Percentiles rank a stretch among this genome's conserved stretches.
Evolutionary conservation across 2,329 filamentous ascomycete species (phyloP).

Genomic region (Ophiostoma sp.): DNA sequence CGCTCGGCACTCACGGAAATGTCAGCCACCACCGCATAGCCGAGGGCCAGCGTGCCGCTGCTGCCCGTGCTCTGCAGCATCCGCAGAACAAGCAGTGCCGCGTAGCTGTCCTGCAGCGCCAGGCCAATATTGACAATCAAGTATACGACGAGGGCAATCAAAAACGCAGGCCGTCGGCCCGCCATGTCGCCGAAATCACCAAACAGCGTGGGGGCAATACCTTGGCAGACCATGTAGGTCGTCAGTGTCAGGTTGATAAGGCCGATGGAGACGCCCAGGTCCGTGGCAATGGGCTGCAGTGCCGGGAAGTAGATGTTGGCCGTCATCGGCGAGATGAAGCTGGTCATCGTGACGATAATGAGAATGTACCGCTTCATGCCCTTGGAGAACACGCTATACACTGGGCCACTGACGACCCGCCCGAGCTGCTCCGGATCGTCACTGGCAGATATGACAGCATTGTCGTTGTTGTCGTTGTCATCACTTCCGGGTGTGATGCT

Average conservation of each 20-base stretch:
- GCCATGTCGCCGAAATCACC: conserved; percentile 58
- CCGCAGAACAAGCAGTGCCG: conserved; percentile 55
- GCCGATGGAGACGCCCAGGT: conserved; percentile 37
- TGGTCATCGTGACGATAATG: conserved; percentile 47
- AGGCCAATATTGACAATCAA: conserved; percentile 55
- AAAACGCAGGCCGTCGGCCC: conserved; percentile 57
- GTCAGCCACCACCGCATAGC: conserved; percentile 67
- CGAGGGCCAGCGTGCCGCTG: conserved; percentile 65
- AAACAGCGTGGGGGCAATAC: conserved; percentile 54
- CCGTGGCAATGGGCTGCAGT: conserved; percentile 37
- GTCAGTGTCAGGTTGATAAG: conserved; percentile 50
- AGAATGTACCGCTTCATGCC: conserved; percentile 49
- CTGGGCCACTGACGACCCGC: conserved; percentile 38
- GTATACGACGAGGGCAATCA: conserved; percentile 54
- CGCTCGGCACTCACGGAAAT: conserved; percentile 63
- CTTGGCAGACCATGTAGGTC: conserved; percentile 61
- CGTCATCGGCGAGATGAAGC: conserved; percentile 45
- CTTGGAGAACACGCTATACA: conserved; percentile 40
- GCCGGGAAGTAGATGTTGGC: conserved; percentile 52
- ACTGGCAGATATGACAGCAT: not conserved
- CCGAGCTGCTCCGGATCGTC: conserved; percentile 30
- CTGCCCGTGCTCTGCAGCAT: conserved; percentile 60
- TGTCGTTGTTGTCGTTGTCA: not conserved
- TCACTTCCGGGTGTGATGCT: not conserved
- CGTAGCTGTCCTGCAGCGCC: conserved; percentile 53